Evolutionary conservation across 495 filamentous ascomycete species (phyloP).

Genomic region (Penicillium manginii): DNA sequence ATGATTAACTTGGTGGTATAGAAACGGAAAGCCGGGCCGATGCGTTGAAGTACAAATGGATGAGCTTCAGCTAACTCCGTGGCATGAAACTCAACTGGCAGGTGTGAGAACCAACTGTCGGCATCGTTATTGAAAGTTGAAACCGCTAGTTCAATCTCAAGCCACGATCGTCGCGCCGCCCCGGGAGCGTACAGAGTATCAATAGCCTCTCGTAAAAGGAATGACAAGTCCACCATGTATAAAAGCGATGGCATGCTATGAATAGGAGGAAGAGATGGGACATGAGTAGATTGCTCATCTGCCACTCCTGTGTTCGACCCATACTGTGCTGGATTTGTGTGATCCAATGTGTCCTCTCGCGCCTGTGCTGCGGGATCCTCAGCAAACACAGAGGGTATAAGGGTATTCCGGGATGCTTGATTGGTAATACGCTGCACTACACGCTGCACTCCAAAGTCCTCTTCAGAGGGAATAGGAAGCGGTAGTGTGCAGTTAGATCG

Average conservation of each 20-base stretch:
- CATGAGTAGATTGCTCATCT: too few species aligned
- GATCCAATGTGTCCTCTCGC: not conserved
- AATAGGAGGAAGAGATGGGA: too few species aligned
- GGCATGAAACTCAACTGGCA: slow-evolving; percentile 35
- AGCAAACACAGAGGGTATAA: not conserved
- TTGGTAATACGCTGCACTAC: too few species aligned
- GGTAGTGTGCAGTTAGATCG: not conserved
- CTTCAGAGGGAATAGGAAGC: too few species aligned
- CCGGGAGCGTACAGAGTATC: slow-evolving; percentile 7
- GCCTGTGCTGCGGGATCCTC: not conserved
- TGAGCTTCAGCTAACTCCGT: slow-evolving; percentile 17
- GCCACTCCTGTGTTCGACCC: slow-evolving; percentile 8
- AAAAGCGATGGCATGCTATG: too few species aligned
- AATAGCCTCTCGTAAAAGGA: too few species aligned
- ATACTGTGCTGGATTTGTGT: slow-evolving; percentile 9
- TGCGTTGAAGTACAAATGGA: slow-evolving; percentile 33
- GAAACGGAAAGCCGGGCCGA: slow-evolving; percentile 54
- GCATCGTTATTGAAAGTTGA: slow-evolving; percentile 22
- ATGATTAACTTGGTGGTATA: slow-evolving; percentile 59
- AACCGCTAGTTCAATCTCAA: slow-evolving; percentile 27
- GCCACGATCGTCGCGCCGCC: slow-evolving; percentile 21
- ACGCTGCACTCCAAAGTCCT: too few species aligned
- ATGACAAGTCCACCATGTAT: too few species aligned
- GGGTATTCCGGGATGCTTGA: too few species aligned
- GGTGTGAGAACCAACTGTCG: slow-evolving; percentile 28